Base-by-base conservation (phyloP, 1,139 yeast species). In the Candida pseudoviswanathii region DNA sequence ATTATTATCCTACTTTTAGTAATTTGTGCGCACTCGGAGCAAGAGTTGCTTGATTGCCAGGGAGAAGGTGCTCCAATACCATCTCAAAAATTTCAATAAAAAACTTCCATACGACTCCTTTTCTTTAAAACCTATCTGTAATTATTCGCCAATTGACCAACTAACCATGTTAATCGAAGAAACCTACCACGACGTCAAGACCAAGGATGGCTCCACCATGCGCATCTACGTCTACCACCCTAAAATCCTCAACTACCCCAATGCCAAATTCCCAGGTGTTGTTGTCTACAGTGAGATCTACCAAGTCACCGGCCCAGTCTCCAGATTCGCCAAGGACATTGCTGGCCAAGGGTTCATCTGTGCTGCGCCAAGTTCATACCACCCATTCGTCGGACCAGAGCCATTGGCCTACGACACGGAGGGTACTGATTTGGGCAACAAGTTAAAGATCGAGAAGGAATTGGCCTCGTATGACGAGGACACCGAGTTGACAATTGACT, bases 301-400 rank as follows among this genome's bases (percentile, higher is more conserved):
- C 65, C 96, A 88, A 65, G 92, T 85, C 26, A 84, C 86, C 9
- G 88, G 88, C 0, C 95, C 96, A 2, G 96, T 88, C 11, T 71
- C 87, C 5, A 72, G 96, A 52, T 84, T 87, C 62, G 94, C 90
- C 39, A 84, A 84, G 58, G 86, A 80, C 58, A 87, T 88, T 58
- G 94, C 94, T 2, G 85, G 90, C 21, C 86, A 85, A 59, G 96
- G 96, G 0, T 88, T 79, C 63, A 83, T 88, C 47, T 92, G 83
- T 30, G 89, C 85, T 2, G 85, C 87, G 36, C 96, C 96, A 1
- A 84, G 90, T 2, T 83, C 85, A 43, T 88, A 87, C 67, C 96
- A 88, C 67, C 86, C 88, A 64, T 88, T 83, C 60, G 85, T 73
- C 57, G 72, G 76, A 30, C 81, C 80, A 37, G 86, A 85, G 51